Percentiles rank a stretch among this genome's conserved stretches.
phyloP scores from a whole-genome alignment of 192 early-diverging fungal genomes.

The Rhizophagus prolifer region DNA sequence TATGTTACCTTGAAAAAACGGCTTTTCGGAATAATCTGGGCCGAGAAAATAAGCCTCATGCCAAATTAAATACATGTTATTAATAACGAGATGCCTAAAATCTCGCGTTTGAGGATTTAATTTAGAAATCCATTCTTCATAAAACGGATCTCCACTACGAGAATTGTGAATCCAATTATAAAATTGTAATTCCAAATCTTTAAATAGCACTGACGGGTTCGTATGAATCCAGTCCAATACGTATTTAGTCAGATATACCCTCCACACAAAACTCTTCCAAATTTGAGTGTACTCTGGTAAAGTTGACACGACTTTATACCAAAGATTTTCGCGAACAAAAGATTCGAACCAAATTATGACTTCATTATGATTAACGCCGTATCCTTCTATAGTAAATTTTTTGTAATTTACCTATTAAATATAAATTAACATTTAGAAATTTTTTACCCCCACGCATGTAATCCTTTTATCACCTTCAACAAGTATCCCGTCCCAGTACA shows the following conservation, averaged over 20 bases:
- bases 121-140: slow-evolving; percentile 12
- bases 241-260: slow-evolving; percentile 11
- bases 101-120: slow-evolving; percentile 1
- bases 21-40: not conserved
- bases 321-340: not conserved
- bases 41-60: slow-evolving; percentile 16
- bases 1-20: slow-evolving; percentile 16
- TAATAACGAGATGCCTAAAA: slow-evolving; percentile 14
- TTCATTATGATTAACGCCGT: not conserved
- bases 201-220: not conserved
- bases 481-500: not conserved
- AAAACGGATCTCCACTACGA: not conserved
- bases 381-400: slow-evolving; percentile 7
- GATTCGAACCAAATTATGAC: slow-evolving; percentile 10
- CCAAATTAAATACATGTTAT: slow-evolving; percentile 4
- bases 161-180: slow-evolving; percentile 5
- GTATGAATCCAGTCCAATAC: slow-evolving; percentile 4
- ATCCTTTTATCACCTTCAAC: not conserved
- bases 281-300: not conserved
- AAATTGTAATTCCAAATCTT: slow-evolving; percentile 2
- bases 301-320: not conserved
- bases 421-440: not conserved
- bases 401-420: not conserved
- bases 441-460: not conserved
- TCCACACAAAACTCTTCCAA: slow-evolving; percentile 11